A percentile compares a stretch with the other conserved stretches of the same genome.
These are phyloP conservation scores for Bacidia gigantensis DNA, from an alignment of 495 filamentous ascomycete species.

Conservation along the genomic window DNA sequence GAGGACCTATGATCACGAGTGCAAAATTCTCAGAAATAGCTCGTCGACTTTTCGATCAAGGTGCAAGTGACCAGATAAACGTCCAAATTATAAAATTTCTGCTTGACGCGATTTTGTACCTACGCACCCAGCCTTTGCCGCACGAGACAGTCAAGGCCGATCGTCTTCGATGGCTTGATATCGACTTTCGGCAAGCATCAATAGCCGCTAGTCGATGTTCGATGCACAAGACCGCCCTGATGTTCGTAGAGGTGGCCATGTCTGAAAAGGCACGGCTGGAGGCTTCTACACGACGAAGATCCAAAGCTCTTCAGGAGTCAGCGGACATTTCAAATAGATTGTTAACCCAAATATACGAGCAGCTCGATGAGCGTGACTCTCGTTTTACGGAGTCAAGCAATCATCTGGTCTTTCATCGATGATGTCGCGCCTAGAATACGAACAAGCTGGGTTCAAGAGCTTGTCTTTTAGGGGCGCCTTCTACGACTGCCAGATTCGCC, in stretches of 20 bases:
- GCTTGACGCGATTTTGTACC: conserved; percentile 71
- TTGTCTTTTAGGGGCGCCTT: conserved; percentile 85
- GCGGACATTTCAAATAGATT: conserved; percentile 48
- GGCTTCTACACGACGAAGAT: conserved; percentile 39
- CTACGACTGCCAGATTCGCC: conserved; percentile 69
- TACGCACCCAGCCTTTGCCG: conserved; percentile 66
- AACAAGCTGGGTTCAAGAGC: conserved; percentile 74
- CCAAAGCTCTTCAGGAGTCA: conserved; percentile 42
- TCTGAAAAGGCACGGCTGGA: conserved; percentile 33
- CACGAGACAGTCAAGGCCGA: conserved; percentile 64
- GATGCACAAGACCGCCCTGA: conserved; percentile 72
- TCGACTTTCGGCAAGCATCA: conserved; percentile 61
- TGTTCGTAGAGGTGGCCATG: conserved; percentile 64
- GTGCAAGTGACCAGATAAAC: conserved; percentile 20
- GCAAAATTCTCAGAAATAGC: conserved; percentile 27
- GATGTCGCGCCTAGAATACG: conserved; percentile 76
- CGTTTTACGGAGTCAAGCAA: conserved; percentile 90
- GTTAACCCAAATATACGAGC: conserved; percentile 68
- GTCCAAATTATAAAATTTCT: conserved; percentile 44
- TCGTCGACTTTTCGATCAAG: conserved; percentile 7
- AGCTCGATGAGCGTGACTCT: conserved; percentile 87
- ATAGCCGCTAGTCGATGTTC: conserved; percentile 66
- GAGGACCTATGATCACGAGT: conserved; percentile 8
- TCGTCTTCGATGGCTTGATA: conserved; percentile 69
- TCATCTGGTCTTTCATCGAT: conserved; percentile 60